Conservation (phyloP, 2,329 filamentous ascomycete genomes). For the Diplocarpon rosae region DNA sequence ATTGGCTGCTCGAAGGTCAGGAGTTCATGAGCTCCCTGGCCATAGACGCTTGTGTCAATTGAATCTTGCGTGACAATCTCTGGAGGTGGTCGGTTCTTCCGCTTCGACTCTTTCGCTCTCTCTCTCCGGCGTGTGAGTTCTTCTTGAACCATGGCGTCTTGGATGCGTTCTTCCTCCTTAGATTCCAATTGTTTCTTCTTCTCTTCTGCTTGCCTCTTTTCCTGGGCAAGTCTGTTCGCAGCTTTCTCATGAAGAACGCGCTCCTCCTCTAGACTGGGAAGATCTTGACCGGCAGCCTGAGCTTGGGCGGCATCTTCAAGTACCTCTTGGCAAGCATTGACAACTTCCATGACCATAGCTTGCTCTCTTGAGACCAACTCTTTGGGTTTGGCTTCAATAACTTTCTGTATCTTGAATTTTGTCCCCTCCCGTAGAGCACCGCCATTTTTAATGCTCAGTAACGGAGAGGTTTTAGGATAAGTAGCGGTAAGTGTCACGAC, state of each 20-base stretch:
- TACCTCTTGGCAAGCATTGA: constrained; percentile 47
- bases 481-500: constrained; percentile 76
- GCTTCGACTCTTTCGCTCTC: constrained; percentile 52
- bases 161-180: constrained; percentile 57
- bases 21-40: constrained; percentile 26
- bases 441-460: constrained; percentile 56
- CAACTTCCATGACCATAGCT: constrained; percentile 40
- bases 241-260: constrained; percentile 71
- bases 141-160: constrained; percentile 61
- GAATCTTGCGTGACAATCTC: constrained; percentile 17
- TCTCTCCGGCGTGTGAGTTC: constrained; percentile 58
- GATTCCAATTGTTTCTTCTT: constrained; percentile 41
- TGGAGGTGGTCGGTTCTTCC: constrained; percentile 39
- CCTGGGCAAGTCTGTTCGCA: constrained; percentile 45
- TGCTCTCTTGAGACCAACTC: constrained; percentile 40
- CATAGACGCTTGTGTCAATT: constrained; percentile 22
- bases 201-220: constrained; percentile 36
- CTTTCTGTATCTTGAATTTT: constrained; percentile 56
- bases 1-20: constrained; percentile 60
- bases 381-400: constrained; percentile 47
- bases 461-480: constrained; percentile 75
- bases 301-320: constrained; percentile 78
- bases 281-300: constrained; percentile 60
- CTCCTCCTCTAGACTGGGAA: constrained; percentile 84
- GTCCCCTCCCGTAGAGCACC: constrained; percentile 58